phyloP scores from a whole-genome alignment of 768 basidiomycete genomes.

The Phanerochaete carnosa region DNA sequence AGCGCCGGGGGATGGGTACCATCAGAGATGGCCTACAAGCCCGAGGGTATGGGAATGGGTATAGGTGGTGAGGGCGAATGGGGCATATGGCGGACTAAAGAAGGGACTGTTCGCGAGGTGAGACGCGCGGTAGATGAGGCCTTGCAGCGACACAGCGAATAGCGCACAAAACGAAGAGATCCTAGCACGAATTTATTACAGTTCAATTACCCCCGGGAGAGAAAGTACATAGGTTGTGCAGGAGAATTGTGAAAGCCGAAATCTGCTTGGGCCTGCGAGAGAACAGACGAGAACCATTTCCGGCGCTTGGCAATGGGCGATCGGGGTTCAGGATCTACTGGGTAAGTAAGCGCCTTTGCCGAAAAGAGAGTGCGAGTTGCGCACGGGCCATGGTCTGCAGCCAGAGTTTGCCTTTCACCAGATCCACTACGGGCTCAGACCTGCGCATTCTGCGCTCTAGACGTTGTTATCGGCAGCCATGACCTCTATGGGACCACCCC shows the following conservation, averaged over 20 bases:
- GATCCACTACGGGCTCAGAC: neutral
- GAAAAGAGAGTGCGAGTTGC: slow-evolving; percentile 4
- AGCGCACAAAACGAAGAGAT: too few relatives aligned
- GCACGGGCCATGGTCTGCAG: slow-evolving; percentile 10
- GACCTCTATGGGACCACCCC: slow-evolving; percentile 14
- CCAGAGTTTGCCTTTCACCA: slow-evolving; percentile 1
- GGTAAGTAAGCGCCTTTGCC: neutral
- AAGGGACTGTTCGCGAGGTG: slow-evolving; percentile 48
- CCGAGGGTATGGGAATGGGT: slow-evolving; percentile 69
- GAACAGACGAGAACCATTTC: neutral
- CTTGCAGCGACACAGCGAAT: slow-evolving; percentile 8
- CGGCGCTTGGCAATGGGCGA: neutral
- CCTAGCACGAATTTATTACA: too few relatives aligned
- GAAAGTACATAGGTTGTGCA: neutral
- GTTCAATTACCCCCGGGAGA: too few relatives aligned
- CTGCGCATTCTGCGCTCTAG: neutral
- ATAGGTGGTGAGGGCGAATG: slow-evolving; percentile 52
- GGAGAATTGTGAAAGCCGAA: neutral
- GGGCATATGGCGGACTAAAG: slow-evolving; percentile 64
- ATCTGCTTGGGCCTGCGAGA: neutral
- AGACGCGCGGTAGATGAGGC: slow-evolving; percentile 42
- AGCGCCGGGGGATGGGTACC: slow-evolving; percentile 68
- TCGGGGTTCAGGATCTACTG: slow-evolving; percentile 2
- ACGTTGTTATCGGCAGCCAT: slow-evolving; percentile 8
- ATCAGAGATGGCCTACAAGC: slow-evolving; percentile 48